Conservation (phyloP, 2,329 filamentous ascomycete genomes). For the Amphichorda felina region DNA sequence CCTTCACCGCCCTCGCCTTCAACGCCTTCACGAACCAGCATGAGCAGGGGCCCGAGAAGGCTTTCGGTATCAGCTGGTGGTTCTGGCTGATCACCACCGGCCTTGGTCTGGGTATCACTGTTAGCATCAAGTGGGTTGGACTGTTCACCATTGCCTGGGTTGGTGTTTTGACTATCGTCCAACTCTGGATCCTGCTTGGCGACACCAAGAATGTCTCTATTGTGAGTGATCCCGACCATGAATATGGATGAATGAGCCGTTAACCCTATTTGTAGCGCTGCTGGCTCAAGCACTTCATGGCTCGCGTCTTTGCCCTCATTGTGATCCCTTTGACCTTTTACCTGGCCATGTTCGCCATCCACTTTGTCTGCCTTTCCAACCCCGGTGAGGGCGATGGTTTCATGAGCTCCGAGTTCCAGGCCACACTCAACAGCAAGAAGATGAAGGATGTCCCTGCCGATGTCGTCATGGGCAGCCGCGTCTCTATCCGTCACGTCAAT, state of each 20-base stretch:
- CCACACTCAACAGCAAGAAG: conserved; percentile 87
- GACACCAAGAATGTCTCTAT: conserved; percentile 78
- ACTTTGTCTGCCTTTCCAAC: conserved; percentile 87
- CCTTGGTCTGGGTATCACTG: conserved; percentile 76
- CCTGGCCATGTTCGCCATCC: conserved; percentile 93
- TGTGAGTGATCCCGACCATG: conserved; percentile 26
- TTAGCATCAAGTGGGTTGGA: conserved; percentile 98
- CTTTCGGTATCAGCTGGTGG: conserved; percentile 90
- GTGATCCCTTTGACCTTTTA: conserved; percentile 84
- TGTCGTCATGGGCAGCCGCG: conserved; percentile 76
- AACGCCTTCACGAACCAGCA: conserved; percentile 94
- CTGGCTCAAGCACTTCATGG: conserved; percentile 90
- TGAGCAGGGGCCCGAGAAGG: conserved; percentile 78
- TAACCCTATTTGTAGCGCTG: conserved; percentile 38
- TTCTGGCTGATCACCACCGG: conserved; percentile 90
- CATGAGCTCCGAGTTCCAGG: conserved; percentile 99
- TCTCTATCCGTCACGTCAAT: conserved; percentile 85
- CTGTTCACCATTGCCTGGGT: conserved; percentile 99
- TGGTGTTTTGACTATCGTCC: conserved; percentile 75
- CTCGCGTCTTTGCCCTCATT: conserved; percentile 82
- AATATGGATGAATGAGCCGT: background rate
- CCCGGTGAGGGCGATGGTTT: conserved; percentile 97
- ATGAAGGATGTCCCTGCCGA: conserved; percentile 95
- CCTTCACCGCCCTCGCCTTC: conserved; percentile 81
- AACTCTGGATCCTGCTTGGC: conserved; percentile 90